Conservation (phyloP, 768 basidiomycete genomes). For the Harrya chromipes region DNA sequence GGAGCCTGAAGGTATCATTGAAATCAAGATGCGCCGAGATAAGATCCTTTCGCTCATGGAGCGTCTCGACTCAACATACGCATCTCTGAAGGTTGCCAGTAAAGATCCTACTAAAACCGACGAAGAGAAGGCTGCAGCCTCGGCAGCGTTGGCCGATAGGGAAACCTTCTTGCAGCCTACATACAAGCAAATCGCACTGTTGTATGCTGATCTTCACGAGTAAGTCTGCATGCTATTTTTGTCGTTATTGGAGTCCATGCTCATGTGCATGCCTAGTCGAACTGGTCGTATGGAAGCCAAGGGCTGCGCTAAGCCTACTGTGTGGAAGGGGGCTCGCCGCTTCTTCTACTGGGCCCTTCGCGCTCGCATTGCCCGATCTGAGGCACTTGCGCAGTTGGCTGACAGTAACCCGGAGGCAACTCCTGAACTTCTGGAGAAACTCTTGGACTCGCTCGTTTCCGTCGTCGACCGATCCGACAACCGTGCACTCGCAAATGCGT, state of each 20-base stretch:
- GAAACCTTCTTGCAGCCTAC: slow-evolving; percentile 83
- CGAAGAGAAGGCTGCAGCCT: slow-evolving; percentile 71
- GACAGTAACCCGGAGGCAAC: slow-evolving; percentile 71
- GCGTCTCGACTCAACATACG: slow-evolving; percentile 83
- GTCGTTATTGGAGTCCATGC: neutral
- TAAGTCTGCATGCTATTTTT: slow-evolving; percentile 39
- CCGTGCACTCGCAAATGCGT: slow-evolving; percentile 54
- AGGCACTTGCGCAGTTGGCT: slow-evolving; percentile 58
- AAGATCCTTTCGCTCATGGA: slow-evolving; percentile 92
- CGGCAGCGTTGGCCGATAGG: slow-evolving; percentile 65
- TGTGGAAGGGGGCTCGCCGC: slow-evolving; percentile 87
- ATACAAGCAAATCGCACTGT: slow-evolving; percentile 89
- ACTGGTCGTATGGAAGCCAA: slow-evolving; percentile 97
- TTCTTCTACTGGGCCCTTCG: slow-evolving; percentile 94
- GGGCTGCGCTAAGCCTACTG: slow-evolving; percentile 81
- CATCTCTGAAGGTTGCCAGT: slow-evolving; percentile 74
- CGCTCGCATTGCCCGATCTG: slow-evolving; percentile 70
- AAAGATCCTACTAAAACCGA: slow-evolving; percentile 68
- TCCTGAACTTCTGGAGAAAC: slow-evolving; percentile 59
- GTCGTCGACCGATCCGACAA: slow-evolving; percentile 52
- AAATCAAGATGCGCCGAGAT: slow-evolving; percentile 97
- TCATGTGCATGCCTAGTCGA: slow-evolving; percentile 52
- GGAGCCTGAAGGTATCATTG: slow-evolving; percentile 95
- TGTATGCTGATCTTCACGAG: slow-evolving; percentile 98
- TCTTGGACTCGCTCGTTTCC: slow-evolving; percentile 61